Evolutionary conservation across 345 rosid genomes (phyloP).

Genomic region (Viola odorata): DNA sequence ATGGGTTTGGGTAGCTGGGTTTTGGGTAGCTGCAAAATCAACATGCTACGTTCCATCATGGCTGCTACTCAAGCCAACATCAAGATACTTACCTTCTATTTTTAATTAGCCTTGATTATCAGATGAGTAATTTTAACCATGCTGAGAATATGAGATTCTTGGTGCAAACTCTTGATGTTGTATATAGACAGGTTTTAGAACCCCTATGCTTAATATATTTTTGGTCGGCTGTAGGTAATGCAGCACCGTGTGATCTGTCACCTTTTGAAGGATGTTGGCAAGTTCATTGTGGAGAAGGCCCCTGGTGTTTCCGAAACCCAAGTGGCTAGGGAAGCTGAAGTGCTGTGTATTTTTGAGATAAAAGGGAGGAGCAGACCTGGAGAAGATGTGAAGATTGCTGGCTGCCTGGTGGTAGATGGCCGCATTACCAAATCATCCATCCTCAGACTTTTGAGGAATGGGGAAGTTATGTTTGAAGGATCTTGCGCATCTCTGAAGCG

Average conservation of each 20-base stretch:
- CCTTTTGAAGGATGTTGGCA: constrained; percentile 80
- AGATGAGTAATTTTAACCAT: not conserved
- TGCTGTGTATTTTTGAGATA: constrained; percentile 63
- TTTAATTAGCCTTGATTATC: constrained; percentile 1
- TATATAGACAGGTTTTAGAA: not conserved
- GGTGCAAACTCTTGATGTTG: too few relatives aligned
- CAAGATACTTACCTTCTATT: constrained; percentile 36
- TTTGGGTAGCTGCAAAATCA: too few relatives aligned
- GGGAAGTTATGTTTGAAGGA: constrained; percentile 84
- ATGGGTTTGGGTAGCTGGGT: too few relatives aligned
- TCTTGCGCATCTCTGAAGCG: constrained; percentile 67
- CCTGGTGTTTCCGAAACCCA: constrained; percentile 73
- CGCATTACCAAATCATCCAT: constrained; percentile 45
- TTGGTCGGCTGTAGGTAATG: constrained; percentile 43
- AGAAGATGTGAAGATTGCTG: constrained; percentile 82
- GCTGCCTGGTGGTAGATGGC: constrained; percentile 83
- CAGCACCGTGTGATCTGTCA: constrained; percentile 81
- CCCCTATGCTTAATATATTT: not conserved
- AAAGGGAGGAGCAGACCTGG: constrained; percentile 69
- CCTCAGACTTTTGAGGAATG: constrained; percentile 81
- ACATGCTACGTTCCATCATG: constrained; percentile 27
- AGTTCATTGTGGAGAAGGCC: constrained; percentile 77
- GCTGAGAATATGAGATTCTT: not conserved
- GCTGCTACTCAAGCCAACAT: constrained; percentile 56
- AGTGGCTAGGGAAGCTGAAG: constrained; percentile 85